Evolutionary conservation across 306 rosid genomes (phyloP), one percentile per base, ranked within the genome.

Genomic region (Carpinus fangiana): DNA sequence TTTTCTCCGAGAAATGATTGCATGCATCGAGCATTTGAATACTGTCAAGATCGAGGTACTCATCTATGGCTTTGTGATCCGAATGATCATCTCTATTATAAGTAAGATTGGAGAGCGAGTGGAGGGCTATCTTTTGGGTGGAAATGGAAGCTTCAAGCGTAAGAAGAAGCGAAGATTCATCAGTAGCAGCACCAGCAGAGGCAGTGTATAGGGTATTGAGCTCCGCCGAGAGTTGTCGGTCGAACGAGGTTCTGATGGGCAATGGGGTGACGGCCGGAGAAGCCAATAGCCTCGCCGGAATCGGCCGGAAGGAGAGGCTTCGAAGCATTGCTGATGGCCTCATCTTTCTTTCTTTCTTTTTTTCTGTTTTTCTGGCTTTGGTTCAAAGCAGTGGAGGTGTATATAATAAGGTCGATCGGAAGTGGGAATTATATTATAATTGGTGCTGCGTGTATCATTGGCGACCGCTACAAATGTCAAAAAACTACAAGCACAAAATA

Each of bases 1-100:
- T 75, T 76, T 75, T 87, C 26, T 85, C 89, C 4, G 75, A 28
- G 9, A 82, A 82, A 52, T 78, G 65, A 75, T 85, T 85, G 70
- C 90, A 87, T 31, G 78, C 60, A 64, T 87, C 90, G 16, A 87
- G 88, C 59, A 84, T 73, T 57, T 82, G 85, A 78, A 78, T 36
- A 13, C 83, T 82, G 28, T 56, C 73, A 45, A 0, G 45, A 41
- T 85, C 90, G 26, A 87, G 74, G 74, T 84, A 82, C 81, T 52
- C 57, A 28, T 87, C 88, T 38, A 85, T 71, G 69, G 26, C 23
- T 5, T 5, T 67, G 5, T 60, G 76, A 7, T 87, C 82, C 5
- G 14, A 36, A 45, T 57, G 7, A 41, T 41, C 45, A 41, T 41
- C 8, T 0, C 82, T 53, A 20, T 78, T 45, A 28, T 6, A 41